Evolutionary conservation across 129 eudicot species (phyloP).

Genomic region (sunflower (Helianthus annuus)): DNA sequence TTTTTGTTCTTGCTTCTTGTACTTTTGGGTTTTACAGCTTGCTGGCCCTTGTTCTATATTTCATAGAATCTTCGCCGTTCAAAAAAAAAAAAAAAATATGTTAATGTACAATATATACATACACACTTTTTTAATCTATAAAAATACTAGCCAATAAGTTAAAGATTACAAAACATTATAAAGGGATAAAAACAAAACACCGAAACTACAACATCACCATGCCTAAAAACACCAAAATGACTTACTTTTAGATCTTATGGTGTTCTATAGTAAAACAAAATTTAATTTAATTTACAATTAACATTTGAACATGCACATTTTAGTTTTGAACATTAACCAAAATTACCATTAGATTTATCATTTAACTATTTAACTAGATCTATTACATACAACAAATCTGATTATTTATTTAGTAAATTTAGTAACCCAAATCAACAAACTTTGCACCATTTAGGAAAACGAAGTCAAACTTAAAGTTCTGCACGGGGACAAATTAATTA

Average conservation of each 20-base stretch:
- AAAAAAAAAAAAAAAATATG: too few species aligned
- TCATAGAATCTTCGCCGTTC: too few species aligned
- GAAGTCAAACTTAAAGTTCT: conserved; percentile 25
- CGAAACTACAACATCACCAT: too few species aligned
- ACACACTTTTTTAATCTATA: too few species aligned
- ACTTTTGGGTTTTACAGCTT: too few species aligned
- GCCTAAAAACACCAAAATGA: too few species aligned
- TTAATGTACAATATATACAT: background rate
- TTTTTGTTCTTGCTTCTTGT: too few species aligned
- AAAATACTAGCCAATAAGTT: too few species aligned
- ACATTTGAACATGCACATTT: conserved; percentile 2
- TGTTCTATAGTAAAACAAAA: background rate
- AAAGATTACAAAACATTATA: too few species aligned
- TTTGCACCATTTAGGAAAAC: conserved; percentile 1
- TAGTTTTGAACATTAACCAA: background rate
- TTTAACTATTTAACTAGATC: background rate
- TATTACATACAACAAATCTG: background rate
- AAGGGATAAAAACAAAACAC: too few species aligned
- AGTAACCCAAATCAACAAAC: background rate
- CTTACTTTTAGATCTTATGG: too few species aligned
- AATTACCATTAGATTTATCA: background rate
- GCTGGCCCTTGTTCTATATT: too few species aligned
- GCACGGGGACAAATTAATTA: background rate
- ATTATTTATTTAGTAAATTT: background rate
- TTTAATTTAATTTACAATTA: background rate